phyloP scores from a whole-genome alignment of 2,329 filamentous ascomycete genomes.

The Apiospora hydei region DNA sequence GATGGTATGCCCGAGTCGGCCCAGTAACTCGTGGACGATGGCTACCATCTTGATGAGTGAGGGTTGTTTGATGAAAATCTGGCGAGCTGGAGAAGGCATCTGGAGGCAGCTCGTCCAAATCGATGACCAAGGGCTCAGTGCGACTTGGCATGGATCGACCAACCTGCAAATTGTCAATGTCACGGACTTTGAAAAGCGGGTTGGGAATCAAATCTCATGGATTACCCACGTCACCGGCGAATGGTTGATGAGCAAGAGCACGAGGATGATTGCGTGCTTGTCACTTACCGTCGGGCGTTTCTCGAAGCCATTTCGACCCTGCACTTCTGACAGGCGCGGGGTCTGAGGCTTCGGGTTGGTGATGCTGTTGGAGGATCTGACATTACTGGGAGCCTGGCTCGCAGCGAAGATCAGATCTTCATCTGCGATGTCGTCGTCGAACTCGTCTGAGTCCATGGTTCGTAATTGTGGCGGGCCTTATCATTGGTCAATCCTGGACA shows the following conservation, averaged over 20 bases:
- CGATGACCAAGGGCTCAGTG: constrained; percentile 34
- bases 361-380: constrained; percentile 34
- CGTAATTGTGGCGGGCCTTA: not conserved
- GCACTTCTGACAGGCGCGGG: not conserved
- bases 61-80: constrained; percentile 33
- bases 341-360: constrained; percentile 30
- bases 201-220: not conserved
- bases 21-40: not conserved
- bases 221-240: not conserved
- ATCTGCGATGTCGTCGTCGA: constrained; percentile 69
- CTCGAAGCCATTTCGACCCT: constrained; percentile 27
- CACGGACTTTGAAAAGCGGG: not conserved
- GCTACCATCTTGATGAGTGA: constrained; percentile 39
- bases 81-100: constrained; percentile 74
- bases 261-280: not conserved
- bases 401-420: constrained; percentile 70
- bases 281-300: constrained; percentile 26
- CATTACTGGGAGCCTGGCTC: constrained; percentile 51
- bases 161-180: not conserved
- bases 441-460: constrained; percentile 66
- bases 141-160: not conserved
- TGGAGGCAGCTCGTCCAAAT: constrained; percentile 64
- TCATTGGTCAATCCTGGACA: not conserved
- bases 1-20: constrained; percentile 41
- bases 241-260: not conserved